phyloP scores from a whole-genome alignment of 441 rosid genomes.

The Isatis lusitanica region DNA sequence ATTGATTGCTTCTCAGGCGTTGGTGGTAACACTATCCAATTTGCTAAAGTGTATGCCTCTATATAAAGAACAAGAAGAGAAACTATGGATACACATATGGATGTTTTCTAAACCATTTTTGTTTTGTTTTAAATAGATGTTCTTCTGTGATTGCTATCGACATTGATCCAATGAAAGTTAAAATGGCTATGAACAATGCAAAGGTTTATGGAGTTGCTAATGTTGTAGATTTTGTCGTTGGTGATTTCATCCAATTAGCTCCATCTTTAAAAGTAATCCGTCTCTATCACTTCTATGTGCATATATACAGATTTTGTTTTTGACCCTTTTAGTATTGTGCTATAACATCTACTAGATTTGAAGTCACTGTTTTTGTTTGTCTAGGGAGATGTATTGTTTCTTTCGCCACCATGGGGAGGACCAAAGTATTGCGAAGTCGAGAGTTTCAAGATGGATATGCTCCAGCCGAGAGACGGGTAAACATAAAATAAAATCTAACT shows the following conservation, averaged over 20 bases:
- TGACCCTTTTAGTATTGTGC: background rate
- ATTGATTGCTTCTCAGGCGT: constrained; percentile 54
- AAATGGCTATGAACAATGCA: constrained; percentile 44
- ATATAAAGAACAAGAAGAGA: no score
- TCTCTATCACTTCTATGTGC: background rate
- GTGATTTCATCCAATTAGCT: constrained; percentile 49
- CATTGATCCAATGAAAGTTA: constrained; percentile 48
- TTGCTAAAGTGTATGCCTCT: constrained; percentile 39
- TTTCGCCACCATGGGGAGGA: constrained; percentile 58
- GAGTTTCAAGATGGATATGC: constrained; percentile 43
- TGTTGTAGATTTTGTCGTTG: constrained; percentile 44
- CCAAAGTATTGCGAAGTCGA: constrained; percentile 41
- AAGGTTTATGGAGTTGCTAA: constrained; percentile 49
- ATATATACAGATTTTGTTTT: no score
- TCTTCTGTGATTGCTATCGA: constrained; percentile 49
- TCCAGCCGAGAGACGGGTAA: constrained; percentile 49
- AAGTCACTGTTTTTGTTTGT: background rate
- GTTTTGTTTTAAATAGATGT: constrained; percentile 25
- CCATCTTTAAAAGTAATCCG: constrained; percentile 45
- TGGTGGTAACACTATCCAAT: constrained; percentile 58
- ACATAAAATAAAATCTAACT: background rate
- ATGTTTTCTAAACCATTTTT: background rate
- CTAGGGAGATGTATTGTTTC: constrained; percentile 44
- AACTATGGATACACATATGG: background rate
- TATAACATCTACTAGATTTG: background rate